These are phyloP conservation scores for Verticillium nonalfalfae DNA, from an alignment of 2,329 filamentous ascomycete genomes.

Conservation along the genomic window DNA sequence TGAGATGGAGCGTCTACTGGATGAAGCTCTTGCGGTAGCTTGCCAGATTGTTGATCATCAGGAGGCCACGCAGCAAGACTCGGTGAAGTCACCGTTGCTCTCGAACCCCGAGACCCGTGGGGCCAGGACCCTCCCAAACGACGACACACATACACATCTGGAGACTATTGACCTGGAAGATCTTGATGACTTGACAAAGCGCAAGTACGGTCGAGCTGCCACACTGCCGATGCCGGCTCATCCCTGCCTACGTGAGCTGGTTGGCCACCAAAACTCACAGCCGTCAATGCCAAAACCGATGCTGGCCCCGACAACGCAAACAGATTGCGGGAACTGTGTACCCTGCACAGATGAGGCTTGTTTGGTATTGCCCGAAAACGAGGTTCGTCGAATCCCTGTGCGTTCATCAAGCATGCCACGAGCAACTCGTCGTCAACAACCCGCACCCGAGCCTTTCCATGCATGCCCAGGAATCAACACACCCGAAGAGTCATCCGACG, in stretches of 20 bases:
- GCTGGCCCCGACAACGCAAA: background rate
- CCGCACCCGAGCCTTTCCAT: constrained; percentile 1
- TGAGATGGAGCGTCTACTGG: constrained; percentile 39
- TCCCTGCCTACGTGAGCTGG: constrained; percentile 17
- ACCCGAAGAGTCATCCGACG: constrained; percentile 6
- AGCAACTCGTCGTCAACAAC: background rate
- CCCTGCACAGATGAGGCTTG: background rate
- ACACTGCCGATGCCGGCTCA: constrained; percentile 16
- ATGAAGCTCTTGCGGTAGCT: constrained; percentile 37
- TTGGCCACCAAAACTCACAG: constrained; percentile 14
- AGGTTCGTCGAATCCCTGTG: constrained; percentile 4
- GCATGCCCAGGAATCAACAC: constrained; percentile 4
- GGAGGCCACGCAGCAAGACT: constrained; percentile 9
- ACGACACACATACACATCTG: background rate
- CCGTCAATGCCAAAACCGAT: constrained; percentile 2
- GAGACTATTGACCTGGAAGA: constrained; percentile 1
- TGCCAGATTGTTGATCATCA: constrained; percentile 29
- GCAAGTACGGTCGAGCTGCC: constrained; percentile 15
- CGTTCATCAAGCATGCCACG: constrained; percentile 9
- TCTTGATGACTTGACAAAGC: background rate
- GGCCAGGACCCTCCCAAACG: background rate
- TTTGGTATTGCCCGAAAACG: background rate
- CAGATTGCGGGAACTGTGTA: background rate
- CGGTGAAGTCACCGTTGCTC: background rate
- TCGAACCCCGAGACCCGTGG: background rate